Evolutionary conservation across 2,329 filamentous ascomycete genomes (phyloP).

Genomic region (Didymellaceae sp.): DNA sequence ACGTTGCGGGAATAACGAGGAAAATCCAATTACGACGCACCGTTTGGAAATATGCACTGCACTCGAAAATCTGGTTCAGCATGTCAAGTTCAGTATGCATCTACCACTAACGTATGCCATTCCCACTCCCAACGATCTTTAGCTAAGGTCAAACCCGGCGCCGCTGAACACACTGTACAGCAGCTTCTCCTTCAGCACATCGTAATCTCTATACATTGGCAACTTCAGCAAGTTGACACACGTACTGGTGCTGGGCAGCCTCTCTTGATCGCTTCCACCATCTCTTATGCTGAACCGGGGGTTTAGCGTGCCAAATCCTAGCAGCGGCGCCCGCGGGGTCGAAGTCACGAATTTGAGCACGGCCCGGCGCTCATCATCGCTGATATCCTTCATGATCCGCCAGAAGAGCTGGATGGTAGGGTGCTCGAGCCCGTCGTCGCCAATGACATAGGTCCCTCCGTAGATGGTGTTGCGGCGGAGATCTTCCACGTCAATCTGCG

Average conservation of each 20-base stretch:
- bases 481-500: constrained; percentile 86
- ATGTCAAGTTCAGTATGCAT: too few relatives aligned
- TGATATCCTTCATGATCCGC: constrained; percentile 80
- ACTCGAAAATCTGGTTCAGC: too few relatives aligned
- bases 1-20: too few relatives aligned
- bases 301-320: constrained; percentile 86
- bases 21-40: too few relatives aligned
- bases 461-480: constrained; percentile 84
- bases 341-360: constrained; percentile 96
- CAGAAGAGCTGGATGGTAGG: constrained; percentile 87
- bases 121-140: neutral
- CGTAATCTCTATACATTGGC: constrained; percentile 75
- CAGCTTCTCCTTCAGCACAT: constrained; percentile 76
- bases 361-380: constrained; percentile 78
- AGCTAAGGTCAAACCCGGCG: constrained; percentile 80
- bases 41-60: too few relatives aligned
- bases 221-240: constrained; percentile 95
- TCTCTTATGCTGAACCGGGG: constrained; percentile 91
- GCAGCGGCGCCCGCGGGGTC: constrained; percentile 84
- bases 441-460: constrained; percentile 84
- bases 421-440: constrained; percentile 88
- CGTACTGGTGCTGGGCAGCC: constrained; percentile 91
- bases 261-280: constrained; percentile 73
- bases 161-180: constrained; percentile 89
- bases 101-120: neutral